Percentiles rank a stretch among this genome's conserved stretches.
phyloP scores from a whole-genome alignment of 108 stramenopile species.

The Chaetoceros muelleri region DNA sequence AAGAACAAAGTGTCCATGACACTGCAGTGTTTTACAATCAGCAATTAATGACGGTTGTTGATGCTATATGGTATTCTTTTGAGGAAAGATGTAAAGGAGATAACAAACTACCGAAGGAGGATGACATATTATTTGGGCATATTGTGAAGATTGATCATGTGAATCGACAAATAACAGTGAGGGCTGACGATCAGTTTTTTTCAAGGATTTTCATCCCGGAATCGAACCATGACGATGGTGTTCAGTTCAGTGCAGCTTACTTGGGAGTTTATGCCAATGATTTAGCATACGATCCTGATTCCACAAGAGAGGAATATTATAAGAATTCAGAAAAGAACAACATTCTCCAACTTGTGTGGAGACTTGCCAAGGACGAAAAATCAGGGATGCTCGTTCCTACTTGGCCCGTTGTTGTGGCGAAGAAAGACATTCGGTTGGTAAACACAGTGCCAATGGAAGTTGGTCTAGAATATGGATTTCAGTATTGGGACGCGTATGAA shows the following conservation, averaged over 20 bases:
- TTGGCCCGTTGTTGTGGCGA: conserved; percentile 5
- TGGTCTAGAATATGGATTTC: conserved; percentile 5
- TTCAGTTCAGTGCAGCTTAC: neutral
- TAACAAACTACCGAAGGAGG: conserved; percentile 3
- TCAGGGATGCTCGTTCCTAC: conserved; percentile 2
- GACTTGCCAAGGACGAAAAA: conserved; percentile 4
- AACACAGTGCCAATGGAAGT: conserved; percentile 10
- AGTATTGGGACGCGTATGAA: conserved; percentile 1
- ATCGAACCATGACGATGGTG: neutral
- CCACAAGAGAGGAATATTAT: conserved; percentile 3
- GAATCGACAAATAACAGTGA: neutral
- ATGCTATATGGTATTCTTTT: conserved; percentile 6
- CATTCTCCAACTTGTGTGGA: conserved; percentile 5
- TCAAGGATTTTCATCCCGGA: conserved; percentile 8
- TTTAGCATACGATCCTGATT: conserved; percentile 4
- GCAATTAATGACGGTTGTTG: conserved; percentile 2
- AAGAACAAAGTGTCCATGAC: neutral
- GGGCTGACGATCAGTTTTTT: conserved; percentile 1
- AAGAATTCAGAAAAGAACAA: conserved; percentile 8
- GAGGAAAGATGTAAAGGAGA: conserved; percentile 2
- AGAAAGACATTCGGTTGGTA: conserved; percentile 1
- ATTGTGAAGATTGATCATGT: neutral
- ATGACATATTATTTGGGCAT: conserved; percentile 5
- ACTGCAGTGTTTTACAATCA: conserved; percentile 5
- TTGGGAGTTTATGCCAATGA: conserved; percentile 6